Evolutionary conservation across 768 basidiomycete genomes (phyloP).

Genomic region (Termitomyces sp.): DNA sequence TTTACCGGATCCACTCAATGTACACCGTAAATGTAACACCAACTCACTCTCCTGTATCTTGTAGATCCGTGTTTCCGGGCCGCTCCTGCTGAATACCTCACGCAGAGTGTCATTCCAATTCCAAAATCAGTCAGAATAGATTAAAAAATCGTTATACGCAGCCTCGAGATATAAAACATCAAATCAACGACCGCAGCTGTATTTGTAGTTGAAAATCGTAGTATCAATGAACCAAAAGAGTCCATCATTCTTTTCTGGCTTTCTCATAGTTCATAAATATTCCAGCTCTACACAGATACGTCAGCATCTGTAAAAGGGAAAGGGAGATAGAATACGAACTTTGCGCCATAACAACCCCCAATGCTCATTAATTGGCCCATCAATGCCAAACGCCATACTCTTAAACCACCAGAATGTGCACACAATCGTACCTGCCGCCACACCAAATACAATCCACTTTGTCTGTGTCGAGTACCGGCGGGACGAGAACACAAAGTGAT

Average conservation of each 20-base stretch:
- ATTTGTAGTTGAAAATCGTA: slow-evolving; percentile 2
- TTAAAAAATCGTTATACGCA: slow-evolving; percentile 13
- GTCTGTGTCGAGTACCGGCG: slow-evolving; percentile 52
- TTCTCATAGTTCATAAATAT: slow-evolving; percentile 21
- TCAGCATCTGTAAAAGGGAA: not conserved
- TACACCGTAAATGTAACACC: not conserved
- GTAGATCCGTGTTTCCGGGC: not conserved
- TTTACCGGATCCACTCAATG: not conserved
- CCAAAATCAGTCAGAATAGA: slow-evolving; percentile 7
- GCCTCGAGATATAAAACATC: slow-evolving; percentile 9
- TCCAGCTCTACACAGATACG: slow-evolving; percentile 21
- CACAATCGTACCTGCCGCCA: slow-evolving; percentile 54
- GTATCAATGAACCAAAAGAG: slow-evolving; percentile 3
- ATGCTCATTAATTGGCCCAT: slow-evolving; percentile 80
- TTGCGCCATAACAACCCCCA: slow-evolving; percentile 77
- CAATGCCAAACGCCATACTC: slow-evolving; percentile 83
- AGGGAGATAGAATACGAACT: slow-evolving; percentile 25
- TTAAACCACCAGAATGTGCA: slow-evolving; percentile 95
- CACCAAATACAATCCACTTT: slow-evolving; percentile 68
- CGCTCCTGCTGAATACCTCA: not conserved
- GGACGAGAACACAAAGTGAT: slow-evolving; percentile 89
- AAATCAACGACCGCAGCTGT: not conserved
- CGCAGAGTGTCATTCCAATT: not conserved
- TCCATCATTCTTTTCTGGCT: not conserved
- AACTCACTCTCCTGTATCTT: not conserved